phyloP scores from a whole-genome alignment of 2,329 filamentous ascomycete genomes.

The Alternaria hordeiaustralica region DNA sequence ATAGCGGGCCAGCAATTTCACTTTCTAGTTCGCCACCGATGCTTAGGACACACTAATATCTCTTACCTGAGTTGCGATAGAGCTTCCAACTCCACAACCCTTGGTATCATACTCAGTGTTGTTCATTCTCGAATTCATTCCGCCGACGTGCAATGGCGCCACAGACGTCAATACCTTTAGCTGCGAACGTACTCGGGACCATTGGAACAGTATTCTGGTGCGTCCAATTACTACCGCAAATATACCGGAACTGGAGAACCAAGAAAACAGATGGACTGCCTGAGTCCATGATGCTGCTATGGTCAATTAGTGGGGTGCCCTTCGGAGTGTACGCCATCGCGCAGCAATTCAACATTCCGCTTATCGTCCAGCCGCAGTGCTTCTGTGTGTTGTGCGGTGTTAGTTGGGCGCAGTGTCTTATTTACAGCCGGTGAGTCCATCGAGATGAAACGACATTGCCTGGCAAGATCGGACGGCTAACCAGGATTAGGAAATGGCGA shows the following conservation, averaged over 20 bases:
- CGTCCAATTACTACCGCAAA: slow-evolving; percentile 55
- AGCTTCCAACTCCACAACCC: not conserved
- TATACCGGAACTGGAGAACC: slow-evolving; percentile 69
- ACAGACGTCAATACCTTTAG: slow-evolving; percentile 51
- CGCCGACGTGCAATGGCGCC: slow-evolving; percentile 25
- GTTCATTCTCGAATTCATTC: not conserved
- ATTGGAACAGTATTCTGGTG: slow-evolving; percentile 60
- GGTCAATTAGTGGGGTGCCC: slow-evolving; percentile 69
- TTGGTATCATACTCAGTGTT: not conserved
- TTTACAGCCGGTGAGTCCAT: slow-evolving; percentile 52
- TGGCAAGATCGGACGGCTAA: not conserved
- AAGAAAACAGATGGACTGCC: slow-evolving; percentile 70
- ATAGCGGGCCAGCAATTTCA: not conserved
- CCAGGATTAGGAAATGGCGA: slow-evolving; percentile 45
- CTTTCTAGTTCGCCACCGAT: not conserved
- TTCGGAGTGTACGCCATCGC: slow-evolving; percentile 66
- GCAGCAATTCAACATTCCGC: slow-evolving; percentile 52
- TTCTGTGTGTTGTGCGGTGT: slow-evolving; percentile 55
- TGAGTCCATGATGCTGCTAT: slow-evolving; percentile 73
- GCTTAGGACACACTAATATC: not conserved
- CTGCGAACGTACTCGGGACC: slow-evolving; percentile 65
- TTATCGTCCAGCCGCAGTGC: slow-evolving; percentile 57
- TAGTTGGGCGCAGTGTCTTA: slow-evolving; percentile 57
- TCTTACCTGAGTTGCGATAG: not conserved
- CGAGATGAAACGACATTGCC: not conserved